A percentile compares a stretch with the other conserved stretches of the same genome.
Evolutionary conservation across 164 flowering plant genomes (phyloP).

Genomic region (Cinnamomum chago): DNA sequence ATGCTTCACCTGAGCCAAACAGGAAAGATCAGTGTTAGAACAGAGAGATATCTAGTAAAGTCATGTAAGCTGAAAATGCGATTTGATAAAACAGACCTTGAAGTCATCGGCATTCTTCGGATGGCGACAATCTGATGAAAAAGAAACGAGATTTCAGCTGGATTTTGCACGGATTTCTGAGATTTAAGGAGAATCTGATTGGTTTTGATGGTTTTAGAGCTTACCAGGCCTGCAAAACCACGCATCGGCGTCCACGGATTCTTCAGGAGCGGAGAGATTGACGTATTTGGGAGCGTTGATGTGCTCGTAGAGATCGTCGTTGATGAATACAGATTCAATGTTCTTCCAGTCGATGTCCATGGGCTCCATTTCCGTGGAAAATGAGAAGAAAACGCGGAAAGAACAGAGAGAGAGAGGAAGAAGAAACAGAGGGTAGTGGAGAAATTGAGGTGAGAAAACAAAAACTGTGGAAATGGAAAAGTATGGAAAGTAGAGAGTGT

Average conservation of each 20-base stretch:
- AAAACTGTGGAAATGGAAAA: neutral
- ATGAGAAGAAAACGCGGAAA: neutral
- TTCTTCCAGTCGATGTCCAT: slow-evolving; percentile 85
- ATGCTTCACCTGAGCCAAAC: slow-evolving; percentile 15
- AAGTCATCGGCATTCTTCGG: slow-evolving; percentile 78
- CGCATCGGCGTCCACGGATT: slow-evolving; percentile 48
- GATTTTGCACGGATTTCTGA: neutral
- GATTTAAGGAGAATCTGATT: neutral
- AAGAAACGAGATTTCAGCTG: neutral
- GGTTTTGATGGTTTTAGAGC: neutral
- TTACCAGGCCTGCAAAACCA: slow-evolving; percentile 91
- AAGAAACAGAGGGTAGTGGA: neutral
- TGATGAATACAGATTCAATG: slow-evolving; percentile 55
- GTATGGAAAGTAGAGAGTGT: neutral
- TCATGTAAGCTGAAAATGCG: neutral
- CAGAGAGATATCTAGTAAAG: too few relatives aligned
- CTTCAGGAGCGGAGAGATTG: slow-evolving; percentile 58
- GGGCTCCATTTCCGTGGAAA: slow-evolving; percentile 59
- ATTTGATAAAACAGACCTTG: slow-evolving; percentile 36
- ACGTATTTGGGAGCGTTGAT: slow-evolving; percentile 87
- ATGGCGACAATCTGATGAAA: slow-evolving; percentile 69
- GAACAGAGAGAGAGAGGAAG: slow-evolving; percentile 5
- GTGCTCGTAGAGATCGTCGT: slow-evolving; percentile 64
- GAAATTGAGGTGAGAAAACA: neutral
- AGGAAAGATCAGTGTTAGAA: neutral